Evolutionary conservation across 305 asterid genomes (phyloP).

Genomic region (Coffea humblotiana): DNA sequence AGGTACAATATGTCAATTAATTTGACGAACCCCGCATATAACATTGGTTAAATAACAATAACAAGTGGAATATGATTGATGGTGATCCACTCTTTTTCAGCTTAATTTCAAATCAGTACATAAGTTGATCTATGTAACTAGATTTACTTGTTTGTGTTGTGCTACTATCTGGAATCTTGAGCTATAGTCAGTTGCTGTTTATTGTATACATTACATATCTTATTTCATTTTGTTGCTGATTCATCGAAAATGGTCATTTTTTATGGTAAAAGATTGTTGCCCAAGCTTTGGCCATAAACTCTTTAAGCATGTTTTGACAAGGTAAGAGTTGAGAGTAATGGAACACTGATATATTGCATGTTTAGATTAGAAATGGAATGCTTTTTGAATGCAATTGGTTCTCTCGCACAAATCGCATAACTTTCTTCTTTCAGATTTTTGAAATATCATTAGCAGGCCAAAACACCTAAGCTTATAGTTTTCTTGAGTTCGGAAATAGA

Average conservation of each 20-base stretch:
- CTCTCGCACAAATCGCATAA: neutral
- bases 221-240: no score
- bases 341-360: neutral
- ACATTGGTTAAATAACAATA: neutral
- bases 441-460: neutral
- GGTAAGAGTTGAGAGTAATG: neutral
- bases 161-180: neutral
- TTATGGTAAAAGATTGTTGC: neutral
- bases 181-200: neutral
- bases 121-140: neutral
- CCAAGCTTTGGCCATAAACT: neutral
- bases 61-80: neutral
- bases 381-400: neutral
- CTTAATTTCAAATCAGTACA: neutral
- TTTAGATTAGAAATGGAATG: neutral
- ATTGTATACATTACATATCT: neutral
- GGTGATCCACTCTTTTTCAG: neutral
- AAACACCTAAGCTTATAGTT: neutral
- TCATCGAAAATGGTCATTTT: neutral
- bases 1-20: conserved; percentile 39
- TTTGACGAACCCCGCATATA: neutral
- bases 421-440: neutral
- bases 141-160: neutral
- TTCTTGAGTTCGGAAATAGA: neutral
- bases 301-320: neutral